These are phyloP conservation scores for Talaromyces sp. DNA, from an alignment of 2,329 filamentous ascomycete species.

Conservation along the genomic window DNA sequence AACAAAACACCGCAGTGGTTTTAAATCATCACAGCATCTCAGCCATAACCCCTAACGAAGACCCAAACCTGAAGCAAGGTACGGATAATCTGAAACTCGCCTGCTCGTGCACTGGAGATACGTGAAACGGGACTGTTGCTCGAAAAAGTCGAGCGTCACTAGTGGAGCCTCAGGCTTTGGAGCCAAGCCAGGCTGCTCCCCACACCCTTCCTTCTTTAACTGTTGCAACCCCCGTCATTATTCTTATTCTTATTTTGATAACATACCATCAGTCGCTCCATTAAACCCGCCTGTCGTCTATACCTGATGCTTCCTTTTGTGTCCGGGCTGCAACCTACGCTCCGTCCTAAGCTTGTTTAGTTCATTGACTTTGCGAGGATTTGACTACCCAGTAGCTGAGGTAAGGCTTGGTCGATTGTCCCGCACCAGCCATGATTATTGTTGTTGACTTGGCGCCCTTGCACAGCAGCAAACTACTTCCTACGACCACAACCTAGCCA, in stretches of 20 bases:
- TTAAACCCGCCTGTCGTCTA: not conserved
- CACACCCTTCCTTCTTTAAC: conserved; percentile 4
- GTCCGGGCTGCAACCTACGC: not conserved
- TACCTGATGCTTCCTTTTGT: not conserved
- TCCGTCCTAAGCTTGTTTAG: not conserved
- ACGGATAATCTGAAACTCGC: not conserved
- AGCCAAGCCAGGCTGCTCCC: conserved; percentile 4
- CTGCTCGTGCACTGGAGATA: not conserved
- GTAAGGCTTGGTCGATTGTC: conserved; percentile 7
- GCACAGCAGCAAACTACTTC: not conserved
- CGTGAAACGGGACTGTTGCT: not conserved
- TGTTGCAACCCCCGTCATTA: not conserved
- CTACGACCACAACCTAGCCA: not conserved
- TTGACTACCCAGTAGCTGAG: not conserved
- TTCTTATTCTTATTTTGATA: not conserved
- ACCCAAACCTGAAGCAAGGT: not conserved
- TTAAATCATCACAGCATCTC: too few relatives aligned
- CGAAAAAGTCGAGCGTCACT: conserved; percentile 6
- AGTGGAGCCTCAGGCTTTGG: conserved; percentile 1
- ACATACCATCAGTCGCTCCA: not conserved
- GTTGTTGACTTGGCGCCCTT: not conserved
- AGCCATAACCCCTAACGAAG: not conserved
- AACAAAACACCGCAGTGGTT: not conserved
- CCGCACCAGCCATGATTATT: conserved; percentile 1
- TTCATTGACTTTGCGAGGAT: not conserved